These are phyloP conservation scores for Cylindrotheca fusiformis DNA, from an alignment of 108 stramenopile species.

Conservation along the genomic window DNA sequence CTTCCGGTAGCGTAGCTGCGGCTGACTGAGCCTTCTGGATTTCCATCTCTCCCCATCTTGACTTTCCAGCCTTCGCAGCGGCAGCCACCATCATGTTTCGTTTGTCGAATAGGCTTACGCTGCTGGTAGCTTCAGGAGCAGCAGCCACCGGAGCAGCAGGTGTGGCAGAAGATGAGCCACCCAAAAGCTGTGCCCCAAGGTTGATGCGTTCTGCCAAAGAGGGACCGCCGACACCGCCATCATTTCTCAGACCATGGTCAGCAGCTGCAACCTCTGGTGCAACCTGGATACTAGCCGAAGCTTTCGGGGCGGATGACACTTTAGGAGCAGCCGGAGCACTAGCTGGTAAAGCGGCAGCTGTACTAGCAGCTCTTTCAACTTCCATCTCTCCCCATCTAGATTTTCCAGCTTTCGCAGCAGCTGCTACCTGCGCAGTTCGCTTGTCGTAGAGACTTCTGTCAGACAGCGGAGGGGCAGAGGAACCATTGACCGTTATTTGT, in stretches of 20 bases:
- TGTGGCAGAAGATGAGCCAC: neutral
- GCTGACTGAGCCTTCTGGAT: constrained; percentile 17
- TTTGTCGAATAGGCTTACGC: constrained; percentile 8
- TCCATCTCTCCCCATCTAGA: constrained; percentile 70
- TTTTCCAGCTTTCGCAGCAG: constrained; percentile 47
- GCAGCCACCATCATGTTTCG: constrained; percentile 47
- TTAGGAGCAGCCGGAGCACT: constrained; percentile 1
- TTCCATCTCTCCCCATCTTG: constrained; percentile 66
- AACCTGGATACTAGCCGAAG: neutral
- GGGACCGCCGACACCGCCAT: constrained; percentile 56
- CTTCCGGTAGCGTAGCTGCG: neutral
- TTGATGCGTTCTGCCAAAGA: constrained; percentile 49
- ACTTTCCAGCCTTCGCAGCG: constrained; percentile 53
- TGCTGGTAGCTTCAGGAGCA: neutral
- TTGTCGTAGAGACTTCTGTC: constrained; percentile 8
- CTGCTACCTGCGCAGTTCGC: constrained; percentile 45
- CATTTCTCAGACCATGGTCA: constrained; percentile 60
- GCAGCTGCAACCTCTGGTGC: constrained; percentile 41
- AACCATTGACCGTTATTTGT: neutral
- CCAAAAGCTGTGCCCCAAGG: constrained; percentile 31
- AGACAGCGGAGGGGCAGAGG: neutral
- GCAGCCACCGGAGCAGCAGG: constrained; percentile 6
- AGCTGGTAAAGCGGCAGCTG: constrained; percentile 4
- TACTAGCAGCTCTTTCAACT: constrained; percentile 24
- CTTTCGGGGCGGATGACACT: neutral